Percentiles rank a stretch among this genome's conserved stretches.
Conservation (phyloP, 768 basidiomycete species). For the Mycena rebaudengoi region DNA sequence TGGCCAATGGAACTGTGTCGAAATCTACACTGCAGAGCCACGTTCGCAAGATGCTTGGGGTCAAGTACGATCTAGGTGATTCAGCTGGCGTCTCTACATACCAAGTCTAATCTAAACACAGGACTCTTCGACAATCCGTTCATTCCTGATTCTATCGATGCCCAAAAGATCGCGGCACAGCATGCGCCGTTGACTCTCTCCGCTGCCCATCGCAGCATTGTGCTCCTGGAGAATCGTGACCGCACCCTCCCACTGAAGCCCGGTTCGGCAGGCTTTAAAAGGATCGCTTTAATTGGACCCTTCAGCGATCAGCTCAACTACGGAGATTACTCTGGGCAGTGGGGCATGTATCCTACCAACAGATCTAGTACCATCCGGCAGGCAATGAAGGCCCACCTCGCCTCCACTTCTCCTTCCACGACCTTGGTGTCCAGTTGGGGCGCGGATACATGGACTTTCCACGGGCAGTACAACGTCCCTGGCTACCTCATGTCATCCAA, state of each 20-base stretch:
- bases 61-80: slow-evolving; percentile 35
- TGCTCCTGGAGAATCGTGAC: slow-evolving; percentile 35
- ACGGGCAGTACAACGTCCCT: slow-evolving; percentile 35
- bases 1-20: slow-evolving; percentile 27
- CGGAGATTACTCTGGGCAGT: slow-evolving; percentile 36
- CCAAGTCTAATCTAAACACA: neutral
- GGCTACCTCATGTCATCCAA: slow-evolving; percentile 30
- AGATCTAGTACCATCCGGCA: slow-evolving; percentile 30
- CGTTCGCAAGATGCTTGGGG: slow-evolving; percentile 27
- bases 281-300: slow-evolving; percentile 33
- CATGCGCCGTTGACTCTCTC: slow-evolving; percentile 34
- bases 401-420: neutral
- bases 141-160: slow-evolving; percentile 25
- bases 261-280: slow-evolving; percentile 8
- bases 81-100: neutral
- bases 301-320: slow-evolving; percentile 34
- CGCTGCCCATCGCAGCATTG: slow-evolving; percentile 32
- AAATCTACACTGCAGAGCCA: slow-evolving; percentile 28
- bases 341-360: slow-evolving; percentile 32
- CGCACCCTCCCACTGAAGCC: slow-evolving; percentile 30
- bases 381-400: slow-evolving; percentile 25
- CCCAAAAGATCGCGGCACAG: slow-evolving; percentile 21
- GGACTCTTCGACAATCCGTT: slow-evolving; percentile 28
- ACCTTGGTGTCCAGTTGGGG: slow-evolving; percentile 33
- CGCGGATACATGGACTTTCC: slow-evolving; percentile 32